Percentiles rank a stretch among this genome's conserved stretches.
Conservation (phyloP, 129 eudicot species). For the Tagetes patula region DNA sequence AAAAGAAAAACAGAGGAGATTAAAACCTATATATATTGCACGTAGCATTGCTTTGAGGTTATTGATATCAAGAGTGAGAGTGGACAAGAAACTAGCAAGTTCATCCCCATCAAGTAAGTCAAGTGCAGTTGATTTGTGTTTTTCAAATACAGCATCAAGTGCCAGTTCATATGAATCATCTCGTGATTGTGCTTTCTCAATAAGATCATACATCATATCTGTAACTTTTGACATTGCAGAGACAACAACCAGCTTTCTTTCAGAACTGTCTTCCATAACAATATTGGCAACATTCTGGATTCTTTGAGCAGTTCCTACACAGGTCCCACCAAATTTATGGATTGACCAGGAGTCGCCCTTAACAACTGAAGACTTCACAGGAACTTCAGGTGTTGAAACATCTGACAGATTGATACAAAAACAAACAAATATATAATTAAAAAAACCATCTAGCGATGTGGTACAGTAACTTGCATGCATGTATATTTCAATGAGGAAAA, state of each 20-base stretch:
- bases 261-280: slow-evolving; percentile 60
- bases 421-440: not conserved
- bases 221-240: slow-evolving; percentile 99
- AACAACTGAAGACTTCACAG: slow-evolving; percentile 47
- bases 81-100: slow-evolving; percentile 60
- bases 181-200: slow-evolving; percentile 76
- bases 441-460: not conserved
- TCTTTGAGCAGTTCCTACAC: slow-evolving; percentile 87
- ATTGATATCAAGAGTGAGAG: slow-evolving; percentile 60
- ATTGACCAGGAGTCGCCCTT: slow-evolving; percentile 89
- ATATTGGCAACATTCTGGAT: slow-evolving; percentile 80
- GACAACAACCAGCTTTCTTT: slow-evolving; percentile 90
- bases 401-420: slow-evolving; percentile 34
- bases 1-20: slow-evolving; percentile 10
- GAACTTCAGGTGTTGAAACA: slow-evolving; percentile 44
- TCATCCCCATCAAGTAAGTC: slow-evolving; percentile 87
- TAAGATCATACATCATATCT: slow-evolving; percentile 95
- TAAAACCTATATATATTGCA: slow-evolving; percentile 82
- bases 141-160: slow-evolving; percentile 81
- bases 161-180: slow-evolving; percentile 72
- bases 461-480: not conserved
- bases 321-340: slow-evolving; percentile 98
- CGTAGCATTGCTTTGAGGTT: slow-evolving; percentile 96
- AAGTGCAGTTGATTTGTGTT: slow-evolving; percentile 73
- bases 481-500: not conserved